phyloP scores from a whole-genome alignment of 148 eudicot species.

The Heliamphora exappendiculata region DNA sequence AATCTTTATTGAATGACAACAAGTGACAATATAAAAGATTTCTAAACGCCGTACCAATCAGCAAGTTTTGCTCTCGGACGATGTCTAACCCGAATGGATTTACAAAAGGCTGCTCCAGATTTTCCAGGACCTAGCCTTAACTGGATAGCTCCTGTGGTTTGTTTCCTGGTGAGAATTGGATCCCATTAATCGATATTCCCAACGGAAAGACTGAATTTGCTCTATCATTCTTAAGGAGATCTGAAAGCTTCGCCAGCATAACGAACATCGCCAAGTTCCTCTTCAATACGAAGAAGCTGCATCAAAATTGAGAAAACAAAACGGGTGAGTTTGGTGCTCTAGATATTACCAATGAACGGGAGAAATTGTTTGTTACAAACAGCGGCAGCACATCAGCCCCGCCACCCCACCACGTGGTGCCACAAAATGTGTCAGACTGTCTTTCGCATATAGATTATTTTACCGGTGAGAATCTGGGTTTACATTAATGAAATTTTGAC shows the following conservation, averaged over 20 bases:
- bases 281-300: slow-evolving; percentile 98
- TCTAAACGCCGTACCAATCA: not conserved
- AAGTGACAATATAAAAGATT: not conserved
- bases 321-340: not conserved
- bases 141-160: not conserved
- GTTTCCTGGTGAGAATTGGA: not conserved
- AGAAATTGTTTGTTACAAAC: too few species aligned
- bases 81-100: not conserved
- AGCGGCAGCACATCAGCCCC: too few species aligned
- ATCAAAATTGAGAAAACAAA: slow-evolving; percentile 7
- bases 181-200: slow-evolving; percentile 4
- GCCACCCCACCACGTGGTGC: too few species aligned
- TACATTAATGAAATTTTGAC: too few species aligned
- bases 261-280: slow-evolving; percentile 91
- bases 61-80: not conserved
- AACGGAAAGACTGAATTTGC: not conserved
- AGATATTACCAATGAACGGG: too few species aligned
- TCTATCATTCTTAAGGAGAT: slow-evolving; percentile 32
- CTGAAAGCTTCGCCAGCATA: slow-evolving; percentile 97
- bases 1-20: not conserved
- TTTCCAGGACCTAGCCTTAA: not conserved
- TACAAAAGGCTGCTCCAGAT: not conserved
- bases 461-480: too few species aligned
- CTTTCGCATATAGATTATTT: too few species aligned
- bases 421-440: too few species aligned